A percentile compares a stretch with the other conserved stretches of the same genome.
These are phyloP conservation scores for Batrachochytrium dendrobatidis DNA, from an alignment of 371 early-diverging fungal species.

Conservation along the genomic window DNA sequence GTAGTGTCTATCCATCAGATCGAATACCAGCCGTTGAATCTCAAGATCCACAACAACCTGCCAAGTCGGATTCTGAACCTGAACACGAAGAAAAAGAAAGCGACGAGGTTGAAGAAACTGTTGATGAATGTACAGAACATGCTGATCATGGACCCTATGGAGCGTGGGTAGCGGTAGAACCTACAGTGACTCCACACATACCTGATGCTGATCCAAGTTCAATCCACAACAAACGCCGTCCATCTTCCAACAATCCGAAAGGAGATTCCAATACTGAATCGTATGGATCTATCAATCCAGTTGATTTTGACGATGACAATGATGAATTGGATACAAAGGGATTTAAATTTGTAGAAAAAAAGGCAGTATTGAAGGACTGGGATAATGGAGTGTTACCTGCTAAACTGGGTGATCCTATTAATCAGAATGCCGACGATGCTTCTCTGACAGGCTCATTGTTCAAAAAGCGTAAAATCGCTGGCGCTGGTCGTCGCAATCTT, in stretches of 20 bases:
- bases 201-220: not conserved
- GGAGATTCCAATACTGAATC: not conserved
- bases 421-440: not conserved
- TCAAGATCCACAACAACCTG: not conserved
- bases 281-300: not conserved
- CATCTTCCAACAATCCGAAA: not conserved
- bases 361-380: not conserved
- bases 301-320: not conserved
- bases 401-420: not conserved
- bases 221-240: not conserved
- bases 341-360: not conserved
- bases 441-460: too few relatives aligned
- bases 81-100: not conserved
- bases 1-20: not conserved
- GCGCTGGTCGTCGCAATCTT: not conserved
- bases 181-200: not conserved
- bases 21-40: not conserved
- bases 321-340: not conserved
- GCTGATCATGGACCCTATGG: not conserved
- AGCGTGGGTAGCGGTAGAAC: not conserved
- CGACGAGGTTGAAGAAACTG: not conserved
- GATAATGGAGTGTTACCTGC: not conserved
- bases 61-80: not conserved
- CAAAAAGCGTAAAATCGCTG: not conserved
- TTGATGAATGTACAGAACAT: not conserved